Percentiles rank a stretch among this genome's conserved stretches.
Evolutionary conservation across 1,284 basidiomycete species (phyloP).

Genomic region (Tylopilus orsonianus): DNA sequence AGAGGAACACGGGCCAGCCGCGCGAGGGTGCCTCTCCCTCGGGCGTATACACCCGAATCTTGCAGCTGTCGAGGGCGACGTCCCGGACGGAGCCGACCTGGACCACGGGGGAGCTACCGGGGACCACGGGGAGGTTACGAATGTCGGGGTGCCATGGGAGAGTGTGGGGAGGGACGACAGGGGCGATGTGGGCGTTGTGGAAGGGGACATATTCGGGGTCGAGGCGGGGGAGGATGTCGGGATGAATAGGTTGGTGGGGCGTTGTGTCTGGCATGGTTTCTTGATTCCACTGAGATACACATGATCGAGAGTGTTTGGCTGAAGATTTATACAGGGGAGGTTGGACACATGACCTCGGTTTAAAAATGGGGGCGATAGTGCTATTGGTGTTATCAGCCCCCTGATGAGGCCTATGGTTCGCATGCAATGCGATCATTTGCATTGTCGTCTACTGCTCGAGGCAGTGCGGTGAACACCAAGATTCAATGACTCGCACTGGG

Average conservation of each 20-base stretch:
- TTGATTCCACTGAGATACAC: neutral
- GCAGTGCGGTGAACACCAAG: too few species aligned
- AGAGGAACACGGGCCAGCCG: constrained; percentile 19
- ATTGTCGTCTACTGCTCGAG: too few species aligned
- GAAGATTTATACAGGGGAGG: constrained; percentile 26
- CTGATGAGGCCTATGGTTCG: neutral
- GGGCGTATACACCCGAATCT: constrained; percentile 58
- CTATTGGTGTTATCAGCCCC: neutral
- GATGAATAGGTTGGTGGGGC: constrained; percentile 51
- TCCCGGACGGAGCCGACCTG: constrained; percentile 55
- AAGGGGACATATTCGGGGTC: constrained; percentile 65
- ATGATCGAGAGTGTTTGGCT: neutral
- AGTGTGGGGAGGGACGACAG: constrained; percentile 50
- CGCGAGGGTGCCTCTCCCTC: constrained; percentile 37
- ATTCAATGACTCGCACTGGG: too few species aligned
- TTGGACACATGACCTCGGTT: constrained; percentile 15
- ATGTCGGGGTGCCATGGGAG: constrained; percentile 59
- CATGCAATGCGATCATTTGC: constrained; percentile 1
- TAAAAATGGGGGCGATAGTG: constrained; percentile 9
- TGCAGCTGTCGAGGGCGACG: constrained; percentile 45
- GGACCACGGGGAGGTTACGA: constrained; percentile 52
- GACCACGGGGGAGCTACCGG: constrained; percentile 54
- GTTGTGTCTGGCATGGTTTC: constrained; percentile 25
- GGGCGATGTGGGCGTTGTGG: constrained; percentile 50
- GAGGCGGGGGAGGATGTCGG: constrained; percentile 52